Base-by-base conservation (phyloP, 345 rosid genomes). In the Rhodamnia rubescens region DNA sequence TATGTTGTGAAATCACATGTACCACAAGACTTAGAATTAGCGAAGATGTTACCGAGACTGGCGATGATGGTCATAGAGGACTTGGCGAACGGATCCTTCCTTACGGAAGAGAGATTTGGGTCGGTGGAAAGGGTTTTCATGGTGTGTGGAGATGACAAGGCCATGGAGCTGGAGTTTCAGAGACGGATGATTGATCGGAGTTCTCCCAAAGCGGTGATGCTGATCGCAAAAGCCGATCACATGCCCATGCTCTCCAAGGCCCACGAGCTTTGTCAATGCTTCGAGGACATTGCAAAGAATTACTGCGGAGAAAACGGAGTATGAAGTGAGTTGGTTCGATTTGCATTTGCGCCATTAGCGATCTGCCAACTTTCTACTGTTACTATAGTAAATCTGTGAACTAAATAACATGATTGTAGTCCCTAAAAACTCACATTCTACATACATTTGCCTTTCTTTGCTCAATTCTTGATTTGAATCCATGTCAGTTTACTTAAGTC, bases 1-100 rank as follows among this genome's bases (percentile, higher is more conserved):
- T 42, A 78, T 59, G 16, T 9, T 59, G 15, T 59, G 69, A 36
- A 59, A 27, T 59, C 36, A 59, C 64, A n/a, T 58, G 64, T n/a
- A n/a, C 74, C 15, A 24, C 87, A 89, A 90, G 91, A 89, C 84
- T n/a, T 86, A 82, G 91, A 89, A 50, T 61, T 91, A 78, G 91
- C 85, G 2, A 88, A 85, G 87, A 52, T 58, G 84, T 81, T 90
- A 85, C 26, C 85, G 5, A 64, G 93, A 53, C 93, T 90, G 47
- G 84, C 51, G n/a, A 81, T 85, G 82, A 42, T 91, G 53, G 87
- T 88, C 84, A 0, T 85, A 53, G 85, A 87, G 56, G 93, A 90
- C 15, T 85, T 88, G 81, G 57, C 52, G 6, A 83, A 53, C 81
- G 87, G 53, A 44, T 75, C 69, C 53, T n/a, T 64, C n/a, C 27